These are phyloP conservation scores for Phytopythium kandeliae DNA, from an alignment of 352 stramenopile species.

Conservation along the genomic window DNA sequence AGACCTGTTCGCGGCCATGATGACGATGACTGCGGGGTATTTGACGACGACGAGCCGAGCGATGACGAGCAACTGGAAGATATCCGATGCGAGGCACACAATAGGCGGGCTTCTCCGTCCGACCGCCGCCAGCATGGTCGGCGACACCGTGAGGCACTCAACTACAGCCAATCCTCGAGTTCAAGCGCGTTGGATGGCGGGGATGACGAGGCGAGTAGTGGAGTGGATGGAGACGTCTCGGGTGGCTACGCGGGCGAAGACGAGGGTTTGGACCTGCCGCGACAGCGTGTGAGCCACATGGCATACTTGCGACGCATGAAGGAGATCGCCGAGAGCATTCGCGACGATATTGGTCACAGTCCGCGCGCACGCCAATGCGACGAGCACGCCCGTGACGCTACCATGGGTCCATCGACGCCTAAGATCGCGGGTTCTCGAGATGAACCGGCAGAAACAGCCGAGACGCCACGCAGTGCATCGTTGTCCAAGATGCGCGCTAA, in stretches of 20 bases:
- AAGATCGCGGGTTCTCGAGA: neutral
- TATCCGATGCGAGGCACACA: neutral
- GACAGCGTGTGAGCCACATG: constrained; percentile 58
- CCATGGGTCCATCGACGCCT: neutral
- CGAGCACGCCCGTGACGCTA: neutral
- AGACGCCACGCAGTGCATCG: constrained; percentile 1
- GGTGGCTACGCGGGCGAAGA: constrained; percentile 20
- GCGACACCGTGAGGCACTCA: constrained; percentile 22
- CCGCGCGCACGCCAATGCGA: neutral
- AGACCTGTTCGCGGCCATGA: constrained; percentile 10
- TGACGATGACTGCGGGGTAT: constrained; percentile 34
- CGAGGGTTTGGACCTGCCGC: constrained; percentile 36
- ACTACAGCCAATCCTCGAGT: constrained; percentile 17
- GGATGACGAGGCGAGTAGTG: constrained; percentile 7
- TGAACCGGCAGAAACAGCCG: neutral
- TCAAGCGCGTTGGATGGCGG: neutral
- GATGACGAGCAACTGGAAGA: constrained; percentile 1
- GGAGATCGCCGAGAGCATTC: constrained; percentile 56
- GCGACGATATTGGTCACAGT: constrained; percentile 31
- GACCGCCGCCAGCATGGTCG: neutral
- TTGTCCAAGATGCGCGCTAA: constrained; percentile 21
- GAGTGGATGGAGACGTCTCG: constrained; percentile 7
- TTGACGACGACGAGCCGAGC: constrained; percentile 32
- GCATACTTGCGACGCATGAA: constrained; percentile 69
- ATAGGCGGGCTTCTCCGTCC: neutral